phyloP scores from a whole-genome alignment of 192 early-diverging fungal species.

The Podila clonocystis region DNA sequence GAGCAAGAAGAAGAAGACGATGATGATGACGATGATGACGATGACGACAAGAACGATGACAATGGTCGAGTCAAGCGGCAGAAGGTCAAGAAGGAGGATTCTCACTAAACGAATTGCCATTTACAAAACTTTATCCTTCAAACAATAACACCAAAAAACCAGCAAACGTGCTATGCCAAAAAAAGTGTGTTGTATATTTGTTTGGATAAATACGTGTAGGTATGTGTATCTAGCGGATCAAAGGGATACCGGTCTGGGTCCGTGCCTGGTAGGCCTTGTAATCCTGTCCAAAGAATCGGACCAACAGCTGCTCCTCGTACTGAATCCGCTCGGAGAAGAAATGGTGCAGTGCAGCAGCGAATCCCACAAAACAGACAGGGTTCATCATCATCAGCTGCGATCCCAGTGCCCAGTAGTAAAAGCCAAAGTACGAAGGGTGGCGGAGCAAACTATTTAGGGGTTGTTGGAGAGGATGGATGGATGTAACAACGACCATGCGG shows the following conservation, averaged over 20 bases:
- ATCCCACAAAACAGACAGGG: constrained; percentile 76
- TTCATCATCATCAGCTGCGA: constrained; percentile 85
- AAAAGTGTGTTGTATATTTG: neutral
- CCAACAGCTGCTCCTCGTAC: constrained; percentile 81
- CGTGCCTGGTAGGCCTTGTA: constrained; percentile 75
- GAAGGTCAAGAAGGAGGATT: neutral
- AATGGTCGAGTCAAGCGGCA: neutral
- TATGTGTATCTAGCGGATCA: constrained; percentile 55
- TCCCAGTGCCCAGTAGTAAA: constrained; percentile 90
- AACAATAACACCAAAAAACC: neutral
- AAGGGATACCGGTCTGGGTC: constrained; percentile 77
- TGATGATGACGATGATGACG: constrained; percentile 44
- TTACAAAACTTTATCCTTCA: neutral
- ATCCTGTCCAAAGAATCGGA: constrained; percentile 83
- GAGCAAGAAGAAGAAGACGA: constrained; percentile 27
- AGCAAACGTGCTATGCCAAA: neutral
- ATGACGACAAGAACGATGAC: constrained; percentile 15
- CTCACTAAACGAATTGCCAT: neutral
- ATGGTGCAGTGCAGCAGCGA: constrained; percentile 66
- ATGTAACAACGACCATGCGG: neutral
- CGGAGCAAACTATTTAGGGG: constrained; percentile 72
- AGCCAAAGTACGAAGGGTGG: constrained; percentile 96
- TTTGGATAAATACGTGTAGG: neutral
- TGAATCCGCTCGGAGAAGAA: constrained; percentile 85
- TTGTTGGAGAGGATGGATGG: neutral